Base-by-base conservation (phyloP, 495 filamentous ascomycete genomes). In the Endocarpon pusillum region DNA sequence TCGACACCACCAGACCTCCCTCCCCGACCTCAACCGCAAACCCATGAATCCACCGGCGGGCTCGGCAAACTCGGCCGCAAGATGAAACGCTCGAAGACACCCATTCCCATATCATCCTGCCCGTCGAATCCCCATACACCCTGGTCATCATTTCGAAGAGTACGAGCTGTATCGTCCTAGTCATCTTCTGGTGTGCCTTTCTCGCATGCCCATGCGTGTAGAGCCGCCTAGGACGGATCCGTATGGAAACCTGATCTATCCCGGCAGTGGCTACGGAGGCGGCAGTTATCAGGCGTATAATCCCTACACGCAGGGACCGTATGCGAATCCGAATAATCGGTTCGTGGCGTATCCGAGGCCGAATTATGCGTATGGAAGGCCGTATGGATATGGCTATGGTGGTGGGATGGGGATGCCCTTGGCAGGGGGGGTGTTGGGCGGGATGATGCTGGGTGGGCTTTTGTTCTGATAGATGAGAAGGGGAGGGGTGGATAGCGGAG, bases 341-440 rank as follows among this genome's bases (percentile, higher is more conserved):
- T 65, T 51, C 43, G 34, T 64, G 7, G n/a, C n/a, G n/a, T n/a
- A n/a, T n/a, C n/a, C n/a, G n/a, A 51, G 62, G 27, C 62, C 62
- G 11, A 37, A 37, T 6, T 36, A 37, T n/a, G 58, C 60, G 19
- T 64, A 67, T 46, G 36, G 32, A 2, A 37, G 62, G 29, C 60
- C 60, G 4, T 57, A 57, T 42, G 62, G 61, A 3, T 37, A 39
- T 24, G 54, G 57, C 1, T 65, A 54, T 41, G 61, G 62, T 15
- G 57, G 57, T 15, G 59, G 55, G 3, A 42, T 54, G 8, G 58
- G 51, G 11, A 33, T 55, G 36, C 57, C 58, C 17, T 17, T 58
- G 36, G 33, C 40, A 24, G 62, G 45, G 32, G 62, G 45, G 32
- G 42, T 64, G 23, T 38, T 59, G 33, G 58, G 58, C 4, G 62